Base-by-base conservation (phyloP, 768 basidiomycete genomes). In the Boletus huronensis region DNA sequence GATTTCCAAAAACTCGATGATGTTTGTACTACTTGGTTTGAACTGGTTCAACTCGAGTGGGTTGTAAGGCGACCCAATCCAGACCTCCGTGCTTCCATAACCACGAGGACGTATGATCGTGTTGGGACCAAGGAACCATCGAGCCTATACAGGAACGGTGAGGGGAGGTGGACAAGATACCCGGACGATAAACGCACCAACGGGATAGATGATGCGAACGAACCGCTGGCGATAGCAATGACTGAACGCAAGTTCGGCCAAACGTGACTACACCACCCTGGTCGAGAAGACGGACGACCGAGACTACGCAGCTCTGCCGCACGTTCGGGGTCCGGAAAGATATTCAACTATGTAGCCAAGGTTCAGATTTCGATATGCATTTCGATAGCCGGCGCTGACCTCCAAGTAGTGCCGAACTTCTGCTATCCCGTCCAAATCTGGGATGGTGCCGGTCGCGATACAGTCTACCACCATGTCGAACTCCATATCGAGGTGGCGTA, bases 1-100 rank as follows among this genome's bases (percentile, higher is more conserved):
- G 34, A 58, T 39, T 34, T 64, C 58, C 23, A 65, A 53, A 43
- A 60, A 59, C 39, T 58, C 63, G 31, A 58, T 40, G 32, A 64
- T 13, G 17, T 11, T 45, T 11, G 26, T 32, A 4, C 1, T 23
- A 11, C 4, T 23, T 2, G 35, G 29, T 44, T 48, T 63, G 41
- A 53, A 63, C 19, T 34, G 48, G 5, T 62, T 55, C 44, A 48
- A 16, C 16, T 63, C 32, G 6, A 35, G 32, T 5, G 58, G 44
- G 29, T 46, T 39, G 39, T 60, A 56, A 28, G 50, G 32, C 19
- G 21, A n/a, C 11, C 42, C 62, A 35, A 64, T 53, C 17, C 10
- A 9, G 19, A 5, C 38, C 23, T 63, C 61, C 19, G 61, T 50
- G 23, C 38, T 31, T 16, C 38, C 52, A n/a, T 56, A 56, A 3